Percentiles rank a stretch among this genome's conserved stretches.
Conservation (phyloP, 164 flowering plant genomes). For the Annona cherimola region DNA sequence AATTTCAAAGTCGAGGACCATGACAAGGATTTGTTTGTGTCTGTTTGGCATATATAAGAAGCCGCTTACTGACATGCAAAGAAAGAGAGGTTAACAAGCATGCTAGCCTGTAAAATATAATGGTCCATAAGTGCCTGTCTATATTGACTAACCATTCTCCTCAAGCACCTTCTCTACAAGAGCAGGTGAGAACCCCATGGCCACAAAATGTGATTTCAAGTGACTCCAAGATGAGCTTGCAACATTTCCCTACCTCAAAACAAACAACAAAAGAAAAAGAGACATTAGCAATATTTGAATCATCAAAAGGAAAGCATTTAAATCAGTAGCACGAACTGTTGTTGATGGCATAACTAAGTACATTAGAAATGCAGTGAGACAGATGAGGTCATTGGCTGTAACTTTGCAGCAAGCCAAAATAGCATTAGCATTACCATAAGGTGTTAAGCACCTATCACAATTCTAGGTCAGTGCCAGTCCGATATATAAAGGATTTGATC, state of each 20-base stretch:
- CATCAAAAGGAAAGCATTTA: too few species aligned
- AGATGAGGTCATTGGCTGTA: too few species aligned
- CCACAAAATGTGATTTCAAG: slow-evolving; percentile 53
- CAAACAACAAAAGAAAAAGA: slow-evolving; percentile 2
- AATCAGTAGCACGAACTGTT: too few species aligned
- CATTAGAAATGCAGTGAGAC: too few species aligned
- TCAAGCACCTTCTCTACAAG: slow-evolving; percentile 70
- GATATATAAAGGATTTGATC: not conserved
- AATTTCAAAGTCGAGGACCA: too few species aligned
- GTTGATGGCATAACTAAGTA: too few species aligned
- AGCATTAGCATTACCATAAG: too few species aligned
- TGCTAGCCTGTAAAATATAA: not conserved
- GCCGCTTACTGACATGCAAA: not conserved
- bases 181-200: slow-evolving; percentile 72
- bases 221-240: slow-evolving; percentile 66
- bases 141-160: slow-evolving; percentile 51
- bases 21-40: not conserved
- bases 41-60: not conserved
- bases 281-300: slow-evolving; percentile 8
- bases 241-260: slow-evolving; percentile 34
- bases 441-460: too few species aligned
- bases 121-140: not conserved
- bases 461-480: too few species aligned
- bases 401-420: too few species aligned
- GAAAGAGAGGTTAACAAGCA: not conserved